These are phyloP conservation scores for Castanea mollissima DNA, from an alignment of 306 rosid species.

Conservation along the genomic window DNA sequence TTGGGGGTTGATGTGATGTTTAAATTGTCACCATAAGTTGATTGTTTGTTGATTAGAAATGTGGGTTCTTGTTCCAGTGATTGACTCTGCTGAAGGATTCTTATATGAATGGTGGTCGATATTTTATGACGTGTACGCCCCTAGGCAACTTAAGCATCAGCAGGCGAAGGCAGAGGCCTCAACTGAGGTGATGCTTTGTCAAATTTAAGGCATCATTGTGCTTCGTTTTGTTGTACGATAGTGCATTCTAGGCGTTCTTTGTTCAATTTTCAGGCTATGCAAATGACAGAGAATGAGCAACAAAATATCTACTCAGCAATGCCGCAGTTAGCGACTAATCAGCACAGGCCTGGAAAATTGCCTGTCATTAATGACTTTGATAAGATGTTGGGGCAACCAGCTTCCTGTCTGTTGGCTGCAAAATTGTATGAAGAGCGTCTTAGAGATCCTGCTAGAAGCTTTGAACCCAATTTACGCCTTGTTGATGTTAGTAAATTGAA, in stretches of 20 bases:
- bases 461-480: slow-evolving; percentile 16
- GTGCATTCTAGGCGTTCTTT: not conserved
- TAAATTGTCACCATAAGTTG: slow-evolving; percentile 8
- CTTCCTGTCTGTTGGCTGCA: slow-evolving; percentile 8
- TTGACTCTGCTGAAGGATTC: slow-evolving; percentile 43
- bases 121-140: slow-evolving; percentile 29
- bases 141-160: not conserved
- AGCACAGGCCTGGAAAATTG: slow-evolving; percentile 27
- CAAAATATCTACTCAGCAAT: slow-evolving; percentile 7
- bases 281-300: slow-evolving; percentile 15
- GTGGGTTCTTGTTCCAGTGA: slow-evolving; percentile 20
- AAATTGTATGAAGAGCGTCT: slow-evolving; percentile 1
- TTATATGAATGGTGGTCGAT: slow-evolving; percentile 61
- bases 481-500: slow-evolving; percentile 11
- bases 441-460: slow-evolving; percentile 3
- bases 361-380: slow-evolving; percentile 13
- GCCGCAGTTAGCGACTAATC: slow-evolving; percentile 20
- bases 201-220: not conserved
- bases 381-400: slow-evolving; percentile 15
- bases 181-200: slow-evolving; percentile 19
- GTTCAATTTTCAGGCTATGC: slow-evolving; percentile 37
- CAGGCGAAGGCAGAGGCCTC: slow-evolving; percentile 23
- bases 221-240: not conserved
- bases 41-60: slow-evolving; percentile 1
- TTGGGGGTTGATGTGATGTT: not conserved